phyloP scores from a whole-genome alignment of 306 rosid species.

The Dryas alaskensis region DNA sequence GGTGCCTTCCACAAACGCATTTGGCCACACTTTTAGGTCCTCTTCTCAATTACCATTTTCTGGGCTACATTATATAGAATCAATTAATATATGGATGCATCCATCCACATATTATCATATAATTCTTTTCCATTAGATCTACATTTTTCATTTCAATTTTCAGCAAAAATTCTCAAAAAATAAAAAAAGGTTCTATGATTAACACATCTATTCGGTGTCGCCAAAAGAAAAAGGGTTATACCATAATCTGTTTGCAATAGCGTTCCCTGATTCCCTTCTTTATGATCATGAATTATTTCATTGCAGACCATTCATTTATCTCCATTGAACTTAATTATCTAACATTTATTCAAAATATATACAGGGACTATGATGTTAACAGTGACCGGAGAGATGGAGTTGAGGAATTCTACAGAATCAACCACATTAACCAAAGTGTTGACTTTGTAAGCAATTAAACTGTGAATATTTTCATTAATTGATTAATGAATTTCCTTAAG shows the following conservation, averaged over 20 bases:
- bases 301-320: not conserved
- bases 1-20: constrained; percentile 53
- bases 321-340: not conserved
- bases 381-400: constrained; percentile 59
- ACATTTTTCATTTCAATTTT: too few species aligned
- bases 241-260: too few species aligned
- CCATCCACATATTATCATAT: too few species aligned
- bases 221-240: too few species aligned
- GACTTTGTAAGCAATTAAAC: constrained; percentile 50
- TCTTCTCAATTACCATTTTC: not conserved
- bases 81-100: too few species aligned
- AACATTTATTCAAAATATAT: not conserved
- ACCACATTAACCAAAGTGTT: constrained; percentile 62
- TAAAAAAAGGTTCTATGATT: too few species aligned
- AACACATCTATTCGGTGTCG: too few species aligned
- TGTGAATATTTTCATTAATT: not conserved
- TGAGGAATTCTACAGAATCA: constrained; percentile 56
- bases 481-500: too few species aligned
- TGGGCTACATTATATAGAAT: too few species aligned
- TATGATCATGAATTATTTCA: not conserved
- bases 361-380: constrained; percentile 37
- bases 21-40: constrained; percentile 72
- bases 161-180: too few species aligned
- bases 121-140: too few species aligned
- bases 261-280: not conserved